These are phyloP conservation scores for Spergularia azorica DNA, from an alignment of 179 eudicot genomes.

Conservation along the genomic window DNA sequence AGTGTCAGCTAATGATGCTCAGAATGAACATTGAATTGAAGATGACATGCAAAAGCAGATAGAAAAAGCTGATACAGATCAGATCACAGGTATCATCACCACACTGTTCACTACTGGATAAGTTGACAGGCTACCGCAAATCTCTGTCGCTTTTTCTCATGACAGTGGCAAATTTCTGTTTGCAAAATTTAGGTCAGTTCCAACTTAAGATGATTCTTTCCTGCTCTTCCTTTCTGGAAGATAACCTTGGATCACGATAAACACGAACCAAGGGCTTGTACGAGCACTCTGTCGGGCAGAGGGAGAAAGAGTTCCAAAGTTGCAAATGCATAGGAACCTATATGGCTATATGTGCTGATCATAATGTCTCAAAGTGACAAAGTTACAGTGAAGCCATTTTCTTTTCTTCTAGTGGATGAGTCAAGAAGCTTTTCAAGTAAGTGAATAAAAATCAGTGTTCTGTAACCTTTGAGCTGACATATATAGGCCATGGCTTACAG, in stretches of 20 bases:
- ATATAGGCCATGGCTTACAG: neutral
- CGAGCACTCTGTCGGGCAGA: neutral
- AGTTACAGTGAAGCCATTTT: neutral
- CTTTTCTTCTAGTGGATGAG: neutral
- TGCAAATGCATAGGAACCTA: neutral
- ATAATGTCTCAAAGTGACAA: neutral
- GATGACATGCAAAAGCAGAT: neutral
- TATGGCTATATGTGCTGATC: neutral
- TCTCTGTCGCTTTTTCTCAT: constrained; percentile 9
- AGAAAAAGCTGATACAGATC: neutral
- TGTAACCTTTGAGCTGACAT: neutral
- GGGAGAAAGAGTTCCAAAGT: neutral
- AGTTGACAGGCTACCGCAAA: neutral
- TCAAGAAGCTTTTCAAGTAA: neutral
- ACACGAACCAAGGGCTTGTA: neutral
- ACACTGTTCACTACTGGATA: neutral
- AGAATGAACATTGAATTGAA: neutral
- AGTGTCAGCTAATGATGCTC: neutral
- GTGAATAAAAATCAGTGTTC: neutral
- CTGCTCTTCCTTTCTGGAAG: neutral
- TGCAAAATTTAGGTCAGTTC: neutral
- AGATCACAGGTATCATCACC: neutral
- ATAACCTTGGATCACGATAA: neutral
- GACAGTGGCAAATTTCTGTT: constrained; percentile 22
- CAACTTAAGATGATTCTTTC: neutral